Conservation (phyloP, 2,329 filamentous ascomycete species). For the Trichoderma sp. region DNA sequence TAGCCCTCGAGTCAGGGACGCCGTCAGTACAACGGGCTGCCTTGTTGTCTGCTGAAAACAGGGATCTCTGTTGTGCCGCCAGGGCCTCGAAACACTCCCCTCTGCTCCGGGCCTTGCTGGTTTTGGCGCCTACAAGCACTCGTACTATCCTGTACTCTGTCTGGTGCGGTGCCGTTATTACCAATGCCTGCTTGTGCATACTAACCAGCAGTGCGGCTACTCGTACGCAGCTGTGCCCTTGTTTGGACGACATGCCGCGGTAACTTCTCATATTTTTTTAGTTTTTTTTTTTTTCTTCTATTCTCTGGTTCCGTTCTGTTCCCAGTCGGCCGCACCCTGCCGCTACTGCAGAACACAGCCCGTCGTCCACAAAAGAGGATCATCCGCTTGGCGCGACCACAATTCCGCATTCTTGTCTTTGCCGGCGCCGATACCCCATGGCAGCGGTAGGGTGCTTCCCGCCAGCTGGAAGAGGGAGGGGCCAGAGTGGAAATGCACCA, state of each 20-base stretch:
- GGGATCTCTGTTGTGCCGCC: slow-evolving; percentile 18
- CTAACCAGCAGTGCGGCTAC: neutral
- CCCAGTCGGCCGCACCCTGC: neutral
- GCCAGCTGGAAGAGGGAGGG: slow-evolving; percentile 1
- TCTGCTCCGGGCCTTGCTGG: slow-evolving; percentile 9
- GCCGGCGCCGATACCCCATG: slow-evolving; percentile 9
- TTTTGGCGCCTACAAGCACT: neutral
- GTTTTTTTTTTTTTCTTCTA: neutral
- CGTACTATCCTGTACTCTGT: neutral
- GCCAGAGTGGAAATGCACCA: neutral
- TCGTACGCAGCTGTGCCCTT: neutral
- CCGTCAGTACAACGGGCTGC: slow-evolving; percentile 13
- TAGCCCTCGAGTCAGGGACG: slow-evolving; percentile 16
- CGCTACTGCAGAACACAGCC: slow-evolving; percentile 16
- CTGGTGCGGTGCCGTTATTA: neutral
- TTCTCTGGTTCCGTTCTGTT: neutral
- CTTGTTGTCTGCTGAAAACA: slow-evolving; percentile 21
- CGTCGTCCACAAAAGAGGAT: neutral
- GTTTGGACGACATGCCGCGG: neutral
- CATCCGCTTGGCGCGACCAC: slow-evolving; percentile 8
- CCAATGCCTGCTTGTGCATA: neutral
- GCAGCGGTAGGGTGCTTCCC: neutral
- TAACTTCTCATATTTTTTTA: neutral
- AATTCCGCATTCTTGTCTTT: slow-evolving; percentile 1
- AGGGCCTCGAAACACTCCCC: slow-evolving; percentile 7